A percentile compares a stretch with the other conserved stretches of the same genome.
Conservation (phyloP, 768 basidiomycete genomes). For the Calocybe cyanea region DNA sequence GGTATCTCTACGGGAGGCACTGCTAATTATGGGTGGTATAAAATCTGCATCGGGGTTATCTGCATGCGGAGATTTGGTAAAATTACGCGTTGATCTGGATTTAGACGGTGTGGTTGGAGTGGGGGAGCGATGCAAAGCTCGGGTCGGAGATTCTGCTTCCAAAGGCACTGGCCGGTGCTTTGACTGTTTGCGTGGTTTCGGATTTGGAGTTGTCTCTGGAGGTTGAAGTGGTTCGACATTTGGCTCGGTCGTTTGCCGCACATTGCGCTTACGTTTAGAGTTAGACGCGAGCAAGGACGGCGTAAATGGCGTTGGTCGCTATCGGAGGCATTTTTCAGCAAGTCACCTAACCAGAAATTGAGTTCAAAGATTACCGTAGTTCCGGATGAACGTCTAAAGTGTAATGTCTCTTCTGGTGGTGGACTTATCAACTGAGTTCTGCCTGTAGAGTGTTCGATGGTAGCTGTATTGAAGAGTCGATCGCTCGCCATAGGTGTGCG, state of each 20-base stretch:
- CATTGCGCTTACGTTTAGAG: constrained; percentile 37
- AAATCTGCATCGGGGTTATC: constrained; percentile 49
- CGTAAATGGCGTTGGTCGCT: constrained; percentile 19
- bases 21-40: constrained; percentile 31
- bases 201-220: constrained; percentile 51
- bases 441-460: constrained; percentile 12
- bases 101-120: constrained; percentile 17
- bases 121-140: constrained; percentile 9
- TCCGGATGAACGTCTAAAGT: constrained; percentile 20
- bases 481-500: constrained; percentile 19
- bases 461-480: constrained; percentile 13
- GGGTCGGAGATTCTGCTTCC: constrained; percentile 25
- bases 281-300: constrained; percentile 9
- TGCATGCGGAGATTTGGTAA: constrained; percentile 38
- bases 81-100: constrained; percentile 20
- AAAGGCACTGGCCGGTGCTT: constrained; percentile 16
- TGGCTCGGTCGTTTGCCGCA: constrained; percentile 17
- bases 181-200: constrained; percentile 54
- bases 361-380: constrained; percentile 13
- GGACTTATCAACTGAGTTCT: constrained; percentile 47
- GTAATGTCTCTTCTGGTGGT: constrained; percentile 55
- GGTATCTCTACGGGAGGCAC: constrained; percentile 9
- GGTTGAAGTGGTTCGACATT: constrained; percentile 20
- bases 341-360: neutral
- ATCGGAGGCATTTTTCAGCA: constrained; percentile 10